These are phyloP conservation scores for Parachaetomium inaequale DNA, from an alignment of 495 filamentous ascomycete genomes.

Conservation along the genomic window DNA sequence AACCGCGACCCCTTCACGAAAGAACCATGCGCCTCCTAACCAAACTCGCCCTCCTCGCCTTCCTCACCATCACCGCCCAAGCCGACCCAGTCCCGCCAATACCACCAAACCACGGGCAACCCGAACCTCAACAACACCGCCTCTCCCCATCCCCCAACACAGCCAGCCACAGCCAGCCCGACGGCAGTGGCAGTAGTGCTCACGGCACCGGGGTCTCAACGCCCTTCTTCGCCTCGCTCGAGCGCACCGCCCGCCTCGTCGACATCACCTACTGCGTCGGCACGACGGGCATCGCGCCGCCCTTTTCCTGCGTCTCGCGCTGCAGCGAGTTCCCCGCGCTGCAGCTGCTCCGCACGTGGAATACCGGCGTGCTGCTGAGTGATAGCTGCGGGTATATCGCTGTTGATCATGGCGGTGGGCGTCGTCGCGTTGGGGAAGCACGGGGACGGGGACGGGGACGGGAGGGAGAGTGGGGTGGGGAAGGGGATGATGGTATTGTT, in stretches of 20 bases:
- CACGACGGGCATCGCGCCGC: conserved; percentile 68
- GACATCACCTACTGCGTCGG: conserved; percentile 96
- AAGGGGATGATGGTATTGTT: background rate
- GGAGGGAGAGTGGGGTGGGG: conserved; percentile 16
- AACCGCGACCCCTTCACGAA: background rate
- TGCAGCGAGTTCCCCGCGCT: conserved; percentile 78
- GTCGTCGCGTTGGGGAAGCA: no score
- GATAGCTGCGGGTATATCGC: conserved; percentile 95
- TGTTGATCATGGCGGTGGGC: conserved; percentile 73
- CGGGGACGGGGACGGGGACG: conserved; percentile 22
- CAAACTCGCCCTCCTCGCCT: background rate
- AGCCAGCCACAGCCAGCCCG: background rate
- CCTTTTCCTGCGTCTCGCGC: conserved; percentile 80
- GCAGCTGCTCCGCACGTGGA: conserved; percentile 79
- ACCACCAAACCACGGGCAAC: background rate
- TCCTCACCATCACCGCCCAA: background rate
- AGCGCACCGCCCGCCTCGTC: conserved; percentile 81
- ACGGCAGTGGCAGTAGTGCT: background rate
- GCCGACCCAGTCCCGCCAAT: background rate
- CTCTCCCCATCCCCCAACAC: conserved; percentile 12
- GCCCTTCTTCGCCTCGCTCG: conserved; percentile 71
- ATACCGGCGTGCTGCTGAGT: conserved; percentile 78
- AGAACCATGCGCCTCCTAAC: background rate
- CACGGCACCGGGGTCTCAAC: conserved; percentile 11
- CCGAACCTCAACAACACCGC: conserved; percentile 10